Conservation (phyloP, 345 rosid species). For the Rhodamnia argentea region DNA sequence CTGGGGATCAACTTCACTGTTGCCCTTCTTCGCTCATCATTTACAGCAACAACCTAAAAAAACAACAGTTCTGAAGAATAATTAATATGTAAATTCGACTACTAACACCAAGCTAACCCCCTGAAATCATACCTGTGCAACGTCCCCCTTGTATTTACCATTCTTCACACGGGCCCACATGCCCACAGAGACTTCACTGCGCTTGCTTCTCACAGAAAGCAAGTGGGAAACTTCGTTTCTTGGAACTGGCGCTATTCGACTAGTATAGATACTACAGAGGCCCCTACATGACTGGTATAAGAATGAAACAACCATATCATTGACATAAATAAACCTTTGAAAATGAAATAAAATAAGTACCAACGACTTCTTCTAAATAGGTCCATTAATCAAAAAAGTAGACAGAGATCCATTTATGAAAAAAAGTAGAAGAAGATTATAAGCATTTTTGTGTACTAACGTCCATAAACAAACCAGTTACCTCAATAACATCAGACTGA, state of each 20-base stretch:
- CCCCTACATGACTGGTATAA: conserved; percentile 65
- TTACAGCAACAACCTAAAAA: conserved; percentile 78
- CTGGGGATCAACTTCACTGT: conserved; percentile 89
- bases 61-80: background rate
- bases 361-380: background rate
- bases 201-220: conserved; percentile 43
- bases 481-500: conserved; percentile 67
- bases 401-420: background rate
- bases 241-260: conserved; percentile 52
- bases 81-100: background rate
- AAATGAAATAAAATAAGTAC: background rate
- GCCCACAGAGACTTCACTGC: conserved; percentile 41
- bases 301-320: background rate
- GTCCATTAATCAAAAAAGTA: background rate
- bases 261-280: conserved; percentile 50
- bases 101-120: background rate
- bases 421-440: background rate
- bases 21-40: conserved; percentile 47
- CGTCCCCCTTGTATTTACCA: conserved; percentile 94
- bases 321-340: background rate
- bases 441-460: background rate
- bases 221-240: conserved; percentile 53
- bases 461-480: conserved; percentile 2
- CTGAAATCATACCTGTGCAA: conserved; percentile 52
- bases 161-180: conserved; percentile 83